phyloP scores from a whole-genome alignment of 2,329 filamentous ascomycete species.

The Alternaria brassicicola region DNA sequence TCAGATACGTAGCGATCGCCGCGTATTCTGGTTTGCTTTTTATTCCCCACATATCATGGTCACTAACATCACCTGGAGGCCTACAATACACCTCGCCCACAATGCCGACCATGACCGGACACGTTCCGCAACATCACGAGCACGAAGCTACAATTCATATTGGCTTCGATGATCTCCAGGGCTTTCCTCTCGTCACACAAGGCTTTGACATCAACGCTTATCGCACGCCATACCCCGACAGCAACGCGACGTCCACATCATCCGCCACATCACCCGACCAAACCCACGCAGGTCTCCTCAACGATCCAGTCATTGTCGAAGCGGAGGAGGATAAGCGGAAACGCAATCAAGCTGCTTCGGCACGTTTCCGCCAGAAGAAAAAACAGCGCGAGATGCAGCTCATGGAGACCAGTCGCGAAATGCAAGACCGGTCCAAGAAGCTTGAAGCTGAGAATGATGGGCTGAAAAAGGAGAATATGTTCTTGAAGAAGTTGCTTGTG shows the following conservation, averaged over 20 bases:
- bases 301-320: constrained; percentile 36
- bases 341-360: constrained; percentile 85
- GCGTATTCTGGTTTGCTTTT: not conserved
- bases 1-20: constrained; percentile 8
- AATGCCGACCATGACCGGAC: constrained; percentile 39
- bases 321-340: constrained; percentile 91
- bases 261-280: constrained; percentile 34
- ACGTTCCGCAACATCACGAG: constrained; percentile 34
- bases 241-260: constrained; percentile 38
- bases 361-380: constrained; percentile 92
- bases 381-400: constrained; percentile 91
- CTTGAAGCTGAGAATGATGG: constrained; percentile 63
- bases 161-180: constrained; percentile 38
- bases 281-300: constrained; percentile 18
- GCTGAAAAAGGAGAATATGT: constrained; percentile 52
- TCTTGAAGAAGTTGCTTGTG: constrained; percentile 44
- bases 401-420: constrained; percentile 63
- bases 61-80: constrained; percentile 38
- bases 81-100: constrained; percentile 35
- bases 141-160: constrained; percentile 27
- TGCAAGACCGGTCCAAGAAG: constrained; percentile 75
- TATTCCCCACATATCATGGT: constrained; percentile 11
- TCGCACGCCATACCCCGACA: constrained; percentile 42
- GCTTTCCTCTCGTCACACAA: constrained; percentile 37
- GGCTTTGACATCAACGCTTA: constrained; percentile 34